These are phyloP conservation scores for Emmonsiellopsis sp. DNA, from an alignment of 2,329 filamentous ascomycete species.

Conservation along the genomic window DNA sequence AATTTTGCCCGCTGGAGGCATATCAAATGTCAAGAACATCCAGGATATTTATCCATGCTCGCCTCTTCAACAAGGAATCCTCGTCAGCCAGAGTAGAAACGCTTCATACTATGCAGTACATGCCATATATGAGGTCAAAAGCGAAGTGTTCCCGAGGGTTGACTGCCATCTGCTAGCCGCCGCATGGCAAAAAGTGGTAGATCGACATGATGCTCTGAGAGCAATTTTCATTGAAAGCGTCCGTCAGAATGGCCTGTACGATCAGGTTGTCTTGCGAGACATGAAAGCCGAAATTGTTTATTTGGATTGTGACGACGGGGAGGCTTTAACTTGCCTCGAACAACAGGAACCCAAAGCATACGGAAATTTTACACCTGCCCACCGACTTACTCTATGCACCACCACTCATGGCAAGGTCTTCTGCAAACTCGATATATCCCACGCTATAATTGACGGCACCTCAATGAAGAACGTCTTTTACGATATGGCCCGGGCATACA, in stretches of 20 bases:
- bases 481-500: conserved; percentile 30
- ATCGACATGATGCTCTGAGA: conserved; percentile 6
- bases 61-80: conserved; percentile 16
- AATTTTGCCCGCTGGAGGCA: conserved; percentile 26
- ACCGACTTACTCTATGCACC: conserved; percentile 28
- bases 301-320: conserved; percentile 20
- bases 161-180: neutral
- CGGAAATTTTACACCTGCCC: conserved; percentile 19
- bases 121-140: conserved; percentile 4
- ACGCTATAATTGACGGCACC: conserved; percentile 36
- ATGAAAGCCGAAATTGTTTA: conserved; percentile 9
- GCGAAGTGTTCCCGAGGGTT: neutral
- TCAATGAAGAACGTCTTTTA: conserved; percentile 31
- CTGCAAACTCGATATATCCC: conserved; percentile 35
- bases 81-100: conserved; percentile 7
- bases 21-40: conserved; percentile 19
- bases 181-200: conserved; percentile 6
- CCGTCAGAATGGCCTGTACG: conserved; percentile 13
- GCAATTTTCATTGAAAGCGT: conserved; percentile 23
- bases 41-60: conserved; percentile 29
- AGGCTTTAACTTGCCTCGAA: conserved; percentile 18
- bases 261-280: conserved; percentile 12
- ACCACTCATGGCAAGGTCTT: conserved; percentile 19
- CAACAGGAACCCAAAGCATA: conserved; percentile 16
- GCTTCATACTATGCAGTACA: conserved; percentile 2